phyloP scores from a whole-genome alignment of 805 yeast genomes.

The Hanseniaspora vineae region DNA sequence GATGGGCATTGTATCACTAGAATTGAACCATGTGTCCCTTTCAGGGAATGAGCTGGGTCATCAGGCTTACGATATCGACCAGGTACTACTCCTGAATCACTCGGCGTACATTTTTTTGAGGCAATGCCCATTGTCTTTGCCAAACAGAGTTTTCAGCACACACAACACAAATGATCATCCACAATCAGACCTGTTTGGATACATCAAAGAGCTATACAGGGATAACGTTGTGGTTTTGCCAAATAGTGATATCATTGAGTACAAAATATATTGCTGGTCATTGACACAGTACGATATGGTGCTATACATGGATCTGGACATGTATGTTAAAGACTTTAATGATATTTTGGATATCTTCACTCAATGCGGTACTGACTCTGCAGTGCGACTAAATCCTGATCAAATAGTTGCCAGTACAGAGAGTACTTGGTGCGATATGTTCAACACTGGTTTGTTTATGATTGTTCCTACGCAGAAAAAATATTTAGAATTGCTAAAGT shows the following conservation, averaged over 20 bases:
- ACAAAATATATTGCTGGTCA: constrained; percentile 22
- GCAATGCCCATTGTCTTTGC: not conserved
- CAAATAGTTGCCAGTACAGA: constrained; percentile 53
- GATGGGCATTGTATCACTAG: not conserved
- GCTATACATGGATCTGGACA: constrained; percentile 54
- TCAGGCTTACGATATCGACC: too few relatives aligned
- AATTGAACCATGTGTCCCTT: not conserved
- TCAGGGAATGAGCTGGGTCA: too few relatives aligned
- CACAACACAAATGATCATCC: not conserved
- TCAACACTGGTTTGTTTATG: constrained; percentile 67
- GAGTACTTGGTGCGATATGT: constrained; percentile 85
- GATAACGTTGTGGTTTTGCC: not conserved
- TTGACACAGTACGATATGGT: constrained; percentile 27
- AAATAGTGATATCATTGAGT: not conserved
- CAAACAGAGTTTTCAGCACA: not conserved
- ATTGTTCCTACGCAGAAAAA: constrained; percentile 37
- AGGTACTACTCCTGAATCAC: not conserved
- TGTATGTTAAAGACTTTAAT: constrained; percentile 31
- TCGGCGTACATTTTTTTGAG: not conserved
- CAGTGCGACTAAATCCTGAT: constrained; percentile 1
- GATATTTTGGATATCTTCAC: constrained; percentile 3
- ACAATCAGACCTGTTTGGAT: not conserved
- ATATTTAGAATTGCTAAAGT: constrained; percentile 28
- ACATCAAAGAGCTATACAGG: not conserved
- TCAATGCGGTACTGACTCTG: too few relatives aligned